Percentiles rank a stretch among this genome's conserved stretches.
Evolutionary conservation across 2,329 filamentous ascomycete species (phyloP).

Genomic region (Ophiostoma himal-ulmi): DNA sequence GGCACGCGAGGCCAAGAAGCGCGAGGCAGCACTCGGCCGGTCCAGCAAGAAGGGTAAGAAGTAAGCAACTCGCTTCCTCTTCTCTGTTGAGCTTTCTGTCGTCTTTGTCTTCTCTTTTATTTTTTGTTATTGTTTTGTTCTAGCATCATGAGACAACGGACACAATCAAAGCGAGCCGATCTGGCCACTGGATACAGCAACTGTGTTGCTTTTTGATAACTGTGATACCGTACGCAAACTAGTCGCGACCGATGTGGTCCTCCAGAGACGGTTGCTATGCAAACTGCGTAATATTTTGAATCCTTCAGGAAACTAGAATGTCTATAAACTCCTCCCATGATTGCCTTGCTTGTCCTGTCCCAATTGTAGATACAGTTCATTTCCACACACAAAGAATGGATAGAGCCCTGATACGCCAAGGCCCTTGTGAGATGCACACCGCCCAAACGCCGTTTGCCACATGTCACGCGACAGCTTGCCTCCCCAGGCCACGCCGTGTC

Average conservation of each 20-base stretch:
- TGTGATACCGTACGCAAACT: background rate
- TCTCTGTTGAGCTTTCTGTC: background rate
- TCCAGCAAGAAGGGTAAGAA: conserved; percentile 46
- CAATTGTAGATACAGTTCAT: background rate
- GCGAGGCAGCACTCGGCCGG: conserved; percentile 46
- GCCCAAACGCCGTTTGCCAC: background rate
- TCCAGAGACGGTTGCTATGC: background rate
- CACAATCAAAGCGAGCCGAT: background rate
- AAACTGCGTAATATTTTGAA: background rate
- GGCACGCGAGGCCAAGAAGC: conserved; percentile 51
- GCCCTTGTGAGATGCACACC: background rate
- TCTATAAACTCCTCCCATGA: conserved; percentile 7
- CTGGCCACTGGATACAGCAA: background rate
- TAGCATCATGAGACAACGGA: background rate
- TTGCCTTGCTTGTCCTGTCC: conserved; percentile 1
- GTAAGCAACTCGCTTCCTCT: conserved; percentile 20
- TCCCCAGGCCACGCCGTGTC: background rate
- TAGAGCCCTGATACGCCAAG: background rate
- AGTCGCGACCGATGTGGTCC: too few relatives aligned
- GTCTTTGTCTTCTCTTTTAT: background rate
- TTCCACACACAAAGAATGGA: background rate
- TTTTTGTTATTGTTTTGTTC: background rate
- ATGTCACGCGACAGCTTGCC: background rate
- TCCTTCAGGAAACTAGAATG: background rate
- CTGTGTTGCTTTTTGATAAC: background rate